Base-by-base conservation (phyloP, 2,329 filamentous ascomycete species). In the Pestalotiopsis sp. region DNA sequence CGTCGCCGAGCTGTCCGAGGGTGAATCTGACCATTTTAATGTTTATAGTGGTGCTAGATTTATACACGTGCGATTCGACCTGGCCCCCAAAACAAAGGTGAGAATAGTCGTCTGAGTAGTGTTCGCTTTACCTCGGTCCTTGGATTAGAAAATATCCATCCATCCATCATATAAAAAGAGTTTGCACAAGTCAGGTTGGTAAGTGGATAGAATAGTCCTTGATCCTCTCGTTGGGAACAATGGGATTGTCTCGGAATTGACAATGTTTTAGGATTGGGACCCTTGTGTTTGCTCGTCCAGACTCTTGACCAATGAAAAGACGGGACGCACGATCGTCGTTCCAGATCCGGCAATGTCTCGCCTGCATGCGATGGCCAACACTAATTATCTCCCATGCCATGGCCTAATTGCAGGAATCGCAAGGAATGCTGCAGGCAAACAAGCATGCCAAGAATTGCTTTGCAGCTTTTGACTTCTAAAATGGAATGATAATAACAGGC, bases 21-120 rank as follows among this genome's bases (percentile, higher is more conserved):
- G 59, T 4, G 27, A 61, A 61, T 36, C 27, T 61, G 59, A 31
- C 40, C 59, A 61, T 61, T n/a, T n/a, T n/a, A n/a, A n/a, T n/a
- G n/a, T 3, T 23, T 52, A 3, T 52, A 9, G 45, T n/a, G 20
- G 23, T 52, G 17, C 3, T 7, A 52, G 9, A 9, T 17, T 7
- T 9, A 52, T 31, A 20, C 45, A 52, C 9, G 3, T 4, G 7
- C 2, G 4, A 52, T n/a, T 14, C 45, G 17, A n/a, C 6, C 17
- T n/a, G 14, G 17, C 20, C 45, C n/a, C 45, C 45, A n/a, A 52
- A n/a, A n/a, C 17, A n/a, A 3, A 11, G 6, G 1, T 2, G 7
- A 31, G 31, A 31, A 31, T 1, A 31, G 7, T 31, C 31, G 7
- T 31, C 31, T 31, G 6, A 31, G 2, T 31, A 52, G 9, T n/a